Evolutionary conservation across 805 yeast genomes (phyloP).

Genomic region (Dipodascopsis uninucleata): DNA sequence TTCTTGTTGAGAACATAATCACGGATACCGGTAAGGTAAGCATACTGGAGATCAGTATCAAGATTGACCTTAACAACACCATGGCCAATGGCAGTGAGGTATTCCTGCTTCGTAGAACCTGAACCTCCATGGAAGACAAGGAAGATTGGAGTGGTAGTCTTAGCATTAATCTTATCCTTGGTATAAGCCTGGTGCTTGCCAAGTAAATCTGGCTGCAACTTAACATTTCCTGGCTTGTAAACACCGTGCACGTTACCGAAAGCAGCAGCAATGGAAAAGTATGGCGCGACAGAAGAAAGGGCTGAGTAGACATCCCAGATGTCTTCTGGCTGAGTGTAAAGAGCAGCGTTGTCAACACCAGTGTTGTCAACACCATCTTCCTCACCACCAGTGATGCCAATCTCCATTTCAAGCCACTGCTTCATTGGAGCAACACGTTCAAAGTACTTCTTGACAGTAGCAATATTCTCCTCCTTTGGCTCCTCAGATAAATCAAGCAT

Average conservation of each 20-base stretch:
- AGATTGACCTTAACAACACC: slow-evolving; percentile 99
- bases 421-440: slow-evolving; percentile 86
- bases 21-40: slow-evolving; percentile 94
- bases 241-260: slow-evolving; percentile 99
- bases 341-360: slow-evolving; percentile 75
- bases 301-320: slow-evolving; percentile 90
- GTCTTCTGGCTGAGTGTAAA: slow-evolving; percentile 94
- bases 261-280: slow-evolving; percentile 99
- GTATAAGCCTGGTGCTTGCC: slow-evolving; percentile 95
- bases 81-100: slow-evolving; percentile 79
- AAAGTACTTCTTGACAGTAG: slow-evolving; percentile 91
- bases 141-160: slow-evolving; percentile 70
- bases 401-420: slow-evolving; percentile 99
- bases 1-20: slow-evolving; percentile 94
- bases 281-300: slow-evolving; percentile 84
- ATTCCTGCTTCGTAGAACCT: slow-evolving; percentile 90
- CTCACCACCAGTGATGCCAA: slow-evolving; percentile 99
- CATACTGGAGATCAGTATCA: slow-evolving; percentile 98
- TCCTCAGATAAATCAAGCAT: slow-evolving; percentile 98
- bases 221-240: slow-evolving; percentile 98
- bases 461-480: slow-evolving; percentile 91
- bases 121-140: slow-evolving; percentile 99
- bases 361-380: slow-evolving; percentile 99
- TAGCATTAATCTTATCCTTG: slow-evolving; percentile 55
- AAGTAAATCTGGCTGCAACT: slow-evolving; percentile 83